phyloP scores from a whole-genome alignment of 2,329 filamentous ascomycete genomes.

The Calonectria montana region DNA sequence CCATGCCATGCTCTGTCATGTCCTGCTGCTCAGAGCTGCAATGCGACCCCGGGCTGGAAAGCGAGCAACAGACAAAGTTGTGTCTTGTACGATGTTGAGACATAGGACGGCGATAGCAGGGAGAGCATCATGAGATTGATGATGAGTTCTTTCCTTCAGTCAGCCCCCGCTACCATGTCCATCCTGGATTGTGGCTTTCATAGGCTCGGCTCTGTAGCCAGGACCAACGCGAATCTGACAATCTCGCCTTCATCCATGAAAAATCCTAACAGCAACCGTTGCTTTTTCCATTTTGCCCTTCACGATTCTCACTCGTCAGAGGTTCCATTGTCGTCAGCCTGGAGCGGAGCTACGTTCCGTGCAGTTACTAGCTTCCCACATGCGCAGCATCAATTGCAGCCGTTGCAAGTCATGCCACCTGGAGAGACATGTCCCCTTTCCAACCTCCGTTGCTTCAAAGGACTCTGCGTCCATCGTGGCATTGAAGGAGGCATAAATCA shows the following conservation, averaged over 20 bases:
- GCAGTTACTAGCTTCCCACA: conserved; percentile 22
- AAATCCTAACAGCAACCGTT: conserved; percentile 12
- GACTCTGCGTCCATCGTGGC: background rate
- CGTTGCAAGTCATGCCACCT: conserved; percentile 44
- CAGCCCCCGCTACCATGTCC: background rate
- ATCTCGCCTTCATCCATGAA: conserved; percentile 17
- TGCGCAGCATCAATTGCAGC: conserved; percentile 42
- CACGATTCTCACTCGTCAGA: background rate
- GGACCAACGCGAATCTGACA: conserved; percentile 13
- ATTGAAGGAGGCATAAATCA: background rate
- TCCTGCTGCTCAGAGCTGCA: conserved; percentile 7
- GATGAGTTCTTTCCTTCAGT: background rate
- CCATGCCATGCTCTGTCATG: conserved; percentile 1
- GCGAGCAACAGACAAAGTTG: background rate
- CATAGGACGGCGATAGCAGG: background rate
- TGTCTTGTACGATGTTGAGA: background rate
- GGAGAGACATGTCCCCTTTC: background rate
- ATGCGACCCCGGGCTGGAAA: conserved; percentile 12
- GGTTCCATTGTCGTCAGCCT: background rate
- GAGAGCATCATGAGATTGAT: background rate
- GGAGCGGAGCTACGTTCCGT: background rate
- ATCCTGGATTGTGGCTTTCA: background rate
- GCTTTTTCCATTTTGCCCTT: background rate
- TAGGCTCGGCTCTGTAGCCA: conserved; percentile 15
- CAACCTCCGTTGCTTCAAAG: background rate